A percentile compares a stretch with the other conserved stretches of the same genome.
These are phyloP conservation scores for Serendipita indica DNA, from an alignment of 768 basidiomycete genomes.

Conservation along the genomic window DNA sequence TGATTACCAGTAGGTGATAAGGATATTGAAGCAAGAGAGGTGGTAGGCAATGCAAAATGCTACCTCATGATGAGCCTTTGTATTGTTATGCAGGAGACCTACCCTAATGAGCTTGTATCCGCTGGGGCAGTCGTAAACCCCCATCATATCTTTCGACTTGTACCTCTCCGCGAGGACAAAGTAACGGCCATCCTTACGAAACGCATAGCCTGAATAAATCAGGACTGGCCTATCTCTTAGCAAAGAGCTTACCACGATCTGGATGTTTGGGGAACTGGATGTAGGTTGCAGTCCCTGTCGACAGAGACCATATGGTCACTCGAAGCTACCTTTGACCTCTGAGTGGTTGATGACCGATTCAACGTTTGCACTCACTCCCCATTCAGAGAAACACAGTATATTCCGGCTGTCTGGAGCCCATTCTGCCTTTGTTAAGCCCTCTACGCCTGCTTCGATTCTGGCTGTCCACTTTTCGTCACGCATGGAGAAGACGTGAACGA, in stretches of 20 bases:
- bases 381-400: conserved; percentile 80
- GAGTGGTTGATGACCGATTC: not conserved
- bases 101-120: conserved; percentile 62
- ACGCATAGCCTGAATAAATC: conserved; percentile 47
- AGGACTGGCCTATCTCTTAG: not conserved
- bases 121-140: conserved; percentile 63
- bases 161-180: conserved; percentile 79
- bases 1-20: conserved; percentile 65
- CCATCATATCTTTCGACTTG: conserved; percentile 75
- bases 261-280: conserved; percentile 77
- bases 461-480: conserved; percentile 67
- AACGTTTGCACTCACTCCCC: conserved; percentile 53
- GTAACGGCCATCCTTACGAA: conserved; percentile 67
- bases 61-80: conserved; percentile 21
- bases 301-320: conserved; percentile 73
- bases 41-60: conserved; percentile 75
- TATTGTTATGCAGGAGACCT: conserved; percentile 18
- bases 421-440: conserved; percentile 74
- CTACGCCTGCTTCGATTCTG: conserved; percentile 63
- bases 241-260: conserved; percentile 42
- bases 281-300: conserved; percentile 58
- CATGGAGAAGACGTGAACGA: conserved; percentile 66
- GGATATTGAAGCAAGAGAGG: conserved; percentile 51
- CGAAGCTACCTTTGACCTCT: conserved; percentile 40
- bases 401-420: conserved; percentile 81